Base-by-base conservation (phyloP, 371 early-diverging fungal species). In the Coemansia sp. region DNA sequence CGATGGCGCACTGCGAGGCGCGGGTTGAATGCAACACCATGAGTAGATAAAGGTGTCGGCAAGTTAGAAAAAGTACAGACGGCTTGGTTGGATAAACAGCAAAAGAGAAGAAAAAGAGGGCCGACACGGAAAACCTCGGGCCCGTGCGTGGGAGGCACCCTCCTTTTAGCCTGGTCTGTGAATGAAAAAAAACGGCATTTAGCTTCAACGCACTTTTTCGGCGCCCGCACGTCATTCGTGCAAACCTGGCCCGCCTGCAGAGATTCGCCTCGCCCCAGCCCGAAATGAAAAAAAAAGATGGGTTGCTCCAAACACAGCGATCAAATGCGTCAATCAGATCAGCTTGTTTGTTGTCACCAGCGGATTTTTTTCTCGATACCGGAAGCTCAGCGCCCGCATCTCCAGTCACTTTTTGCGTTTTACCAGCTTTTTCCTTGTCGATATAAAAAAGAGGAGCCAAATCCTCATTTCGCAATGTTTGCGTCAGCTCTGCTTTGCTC, bases 1-100 rank as follows among this genome's bases (percentile, higher is more conserved):
- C 66, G 47, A 75, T 56, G 2, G 63, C 48, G 32, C 67, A 63
- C 55, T 42, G 57, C 48, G 55, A 47, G 30, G 43, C 40, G n/a
- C 39, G 39, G 35, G 51, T 43, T 32, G 39, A 40, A 32, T 50
- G 53, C 20, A 40, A 43, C 36, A 52, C 8, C 55, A 51, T 55
- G 34, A 31, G 36, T 31, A 30, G 8, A 14, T 4, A 31, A 41
- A 11, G 32, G 20, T 40, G 13, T 9, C 9, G 40, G 7, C 13
- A 40, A 40, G 40, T 26, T 47, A 16, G 9, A 47, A 16, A 47
- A 47, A 47, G n/a, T 14, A 47, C 43, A 43, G 16, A 43, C 43
- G 16, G 43, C 13, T n/a, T 43, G n/a, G 43, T 14, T 26, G 26
- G 26, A 26, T 26, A 26, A 26, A 26, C 26, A 26, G 26, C 26